Evolutionary conservation across 257 asterid species (phyloP).

Genomic region (Nicotiana tabacum): DNA sequence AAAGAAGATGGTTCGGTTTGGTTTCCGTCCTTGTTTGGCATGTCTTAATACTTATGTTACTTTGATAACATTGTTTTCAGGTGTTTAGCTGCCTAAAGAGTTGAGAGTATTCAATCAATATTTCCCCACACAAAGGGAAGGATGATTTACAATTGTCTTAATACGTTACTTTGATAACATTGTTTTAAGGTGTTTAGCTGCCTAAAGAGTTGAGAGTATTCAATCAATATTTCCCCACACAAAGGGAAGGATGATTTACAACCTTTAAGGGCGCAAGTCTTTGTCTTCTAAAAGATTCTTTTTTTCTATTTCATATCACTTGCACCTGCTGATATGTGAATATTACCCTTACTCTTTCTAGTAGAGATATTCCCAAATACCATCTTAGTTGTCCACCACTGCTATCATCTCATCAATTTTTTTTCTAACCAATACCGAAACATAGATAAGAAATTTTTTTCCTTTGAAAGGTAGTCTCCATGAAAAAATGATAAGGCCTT

Average conservation of each 20-base stretch:
- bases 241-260: neutral
- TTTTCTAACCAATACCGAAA: neutral
- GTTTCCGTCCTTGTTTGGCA: neutral
- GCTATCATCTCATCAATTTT: neutral
- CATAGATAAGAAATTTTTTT: neutral
- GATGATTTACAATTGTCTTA: neutral
- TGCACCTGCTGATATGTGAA: neutral
- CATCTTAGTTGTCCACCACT: neutral
- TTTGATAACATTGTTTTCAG: neutral
- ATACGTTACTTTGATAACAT: neutral
- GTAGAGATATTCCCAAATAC: neutral
- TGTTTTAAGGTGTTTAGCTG: neutral
- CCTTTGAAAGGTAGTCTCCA: neutral
- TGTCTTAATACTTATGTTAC: neutral
- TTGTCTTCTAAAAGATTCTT: neutral
- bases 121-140: neutral
- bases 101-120: neutral
- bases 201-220: neutral
- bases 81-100: neutral
- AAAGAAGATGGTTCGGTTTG: neutral
- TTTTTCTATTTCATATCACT: neutral
- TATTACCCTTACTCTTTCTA: neutral
- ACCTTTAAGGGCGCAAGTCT: neutral
- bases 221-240: neutral
- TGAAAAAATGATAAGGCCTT: neutral